A percentile compares a stretch with the other conserved stretches of the same genome.
Conservation (phyloP, 2,329 filamentous ascomycete species). For the Cercospora berteroae region DNA sequence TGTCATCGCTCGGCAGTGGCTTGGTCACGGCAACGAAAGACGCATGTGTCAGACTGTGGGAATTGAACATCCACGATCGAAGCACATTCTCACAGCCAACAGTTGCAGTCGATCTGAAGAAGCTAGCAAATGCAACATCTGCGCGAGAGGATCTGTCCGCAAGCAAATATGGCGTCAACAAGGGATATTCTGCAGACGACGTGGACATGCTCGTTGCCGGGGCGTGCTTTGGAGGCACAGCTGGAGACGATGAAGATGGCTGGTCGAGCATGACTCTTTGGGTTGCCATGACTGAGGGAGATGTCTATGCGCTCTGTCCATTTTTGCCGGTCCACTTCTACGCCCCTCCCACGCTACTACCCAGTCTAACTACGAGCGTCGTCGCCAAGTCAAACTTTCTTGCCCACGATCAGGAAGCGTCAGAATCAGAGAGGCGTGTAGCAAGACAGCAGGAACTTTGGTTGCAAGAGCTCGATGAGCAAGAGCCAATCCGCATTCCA, state of each 20-base stretch:
- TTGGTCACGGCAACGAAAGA: conserved; percentile 87
- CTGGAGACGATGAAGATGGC: conserved; percentile 57
- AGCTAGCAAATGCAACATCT: conserved; percentile 79
- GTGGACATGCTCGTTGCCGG: conserved; percentile 94
- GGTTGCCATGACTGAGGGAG: conserved; percentile 91
- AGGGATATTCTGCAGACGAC: conserved; percentile 81
- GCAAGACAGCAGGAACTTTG: conserved; percentile 58
- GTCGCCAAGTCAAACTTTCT: conserved; percentile 63
- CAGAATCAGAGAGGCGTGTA: conserved; percentile 46
- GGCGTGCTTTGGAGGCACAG: conserved; percentile 78
- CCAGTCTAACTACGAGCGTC: conserved; percentile 78
- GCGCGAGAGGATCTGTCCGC: conserved; percentile 81
- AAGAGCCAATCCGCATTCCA: conserved; percentile 20
- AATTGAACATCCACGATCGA: conserved; percentile 76
- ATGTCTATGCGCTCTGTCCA: conserved; percentile 90
- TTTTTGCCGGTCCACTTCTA: conserved; percentile 85
- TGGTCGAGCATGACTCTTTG: conserved; percentile 97
- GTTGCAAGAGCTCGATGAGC: conserved; percentile 42
- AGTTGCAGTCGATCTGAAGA: conserved; percentile 82
- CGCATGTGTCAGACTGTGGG: conserved; percentile 86
- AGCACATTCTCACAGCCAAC: conserved; percentile 84
- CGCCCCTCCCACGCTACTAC: conserved; percentile 66
- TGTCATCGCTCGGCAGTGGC: conserved; percentile 77
- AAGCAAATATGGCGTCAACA: conserved; percentile 69
- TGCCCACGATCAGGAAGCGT: conserved; percentile 42